These are phyloP conservation scores for Magnaporthiopsis incrustans DNA, from an alignment of 2,329 filamentous ascomycete species.

Conservation along the genomic window DNA sequence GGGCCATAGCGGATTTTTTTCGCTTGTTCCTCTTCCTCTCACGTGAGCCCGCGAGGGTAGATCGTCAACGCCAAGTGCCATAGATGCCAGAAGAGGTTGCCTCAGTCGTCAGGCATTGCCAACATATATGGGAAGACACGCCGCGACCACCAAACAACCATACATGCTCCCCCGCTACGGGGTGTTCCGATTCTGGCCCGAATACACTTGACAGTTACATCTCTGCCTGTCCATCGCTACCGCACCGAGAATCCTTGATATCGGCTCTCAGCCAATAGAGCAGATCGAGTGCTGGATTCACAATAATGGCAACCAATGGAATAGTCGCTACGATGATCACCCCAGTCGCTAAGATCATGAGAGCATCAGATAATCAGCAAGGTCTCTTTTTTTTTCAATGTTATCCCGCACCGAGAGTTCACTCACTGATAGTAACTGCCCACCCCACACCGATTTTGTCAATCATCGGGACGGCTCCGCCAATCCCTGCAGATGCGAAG, in stretches of 20 bases:
- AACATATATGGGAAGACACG: too few species aligned
- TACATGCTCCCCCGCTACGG: too few species aligned
- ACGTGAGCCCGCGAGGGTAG: background rate
- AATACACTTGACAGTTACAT: background rate
- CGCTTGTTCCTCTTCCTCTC: background rate
- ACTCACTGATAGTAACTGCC: conserved; percentile 10
- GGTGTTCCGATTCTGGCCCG: too few species aligned
- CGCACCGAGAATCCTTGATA: background rate
- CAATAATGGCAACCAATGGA: background rate
- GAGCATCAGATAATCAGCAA: background rate
- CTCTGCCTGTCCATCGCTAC: background rate
- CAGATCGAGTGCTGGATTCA: background rate
- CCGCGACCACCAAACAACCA: too few species aligned
- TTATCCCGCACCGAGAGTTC: too few species aligned
- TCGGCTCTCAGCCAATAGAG: background rate
- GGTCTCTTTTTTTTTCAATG: background rate
- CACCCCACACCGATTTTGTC: conserved; percentile 12
- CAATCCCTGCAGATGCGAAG: conserved; percentile 9
- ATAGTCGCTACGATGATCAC: background rate
- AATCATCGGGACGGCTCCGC: conserved; percentile 10
- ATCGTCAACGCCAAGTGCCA: too few species aligned
- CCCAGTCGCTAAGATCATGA: background rate
- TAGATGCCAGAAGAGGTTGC: too few species aligned
- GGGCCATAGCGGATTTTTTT: background rate
- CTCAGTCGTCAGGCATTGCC: too few species aligned